phyloP scores from a whole-genome alignment of 1,284 basidiomycete genomes.

The Ganoderma multipileum region DNA sequence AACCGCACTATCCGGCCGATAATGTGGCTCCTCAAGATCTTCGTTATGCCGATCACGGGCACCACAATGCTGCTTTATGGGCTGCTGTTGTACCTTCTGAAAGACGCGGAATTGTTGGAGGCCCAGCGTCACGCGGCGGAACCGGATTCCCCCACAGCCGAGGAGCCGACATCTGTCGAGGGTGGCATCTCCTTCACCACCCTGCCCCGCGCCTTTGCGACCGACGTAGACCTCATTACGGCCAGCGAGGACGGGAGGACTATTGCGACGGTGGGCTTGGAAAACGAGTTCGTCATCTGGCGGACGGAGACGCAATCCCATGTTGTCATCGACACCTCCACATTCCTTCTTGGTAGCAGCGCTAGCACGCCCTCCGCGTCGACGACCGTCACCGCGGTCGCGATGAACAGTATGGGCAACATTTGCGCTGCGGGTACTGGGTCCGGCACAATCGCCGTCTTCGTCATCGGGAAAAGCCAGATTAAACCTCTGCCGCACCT shows the following conservation, averaged over 20 bases:
- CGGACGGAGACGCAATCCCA: slow-evolving; percentile 49
- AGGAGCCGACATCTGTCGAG: slow-evolving; percentile 48
- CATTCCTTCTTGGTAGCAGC: slow-evolving; percentile 52
- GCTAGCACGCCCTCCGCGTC: slow-evolving; percentile 54
- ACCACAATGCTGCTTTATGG: slow-evolving; percentile 82
- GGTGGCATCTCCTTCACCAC: slow-evolving; percentile 66
- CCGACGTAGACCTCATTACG: slow-evolving; percentile 85
- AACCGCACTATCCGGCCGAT: slow-evolving; percentile 59
- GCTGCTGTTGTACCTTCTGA: slow-evolving; percentile 88
- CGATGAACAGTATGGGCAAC: slow-evolving; percentile 61
- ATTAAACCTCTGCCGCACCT: slow-evolving; percentile 52
- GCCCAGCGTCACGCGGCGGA: slow-evolving; percentile 75
- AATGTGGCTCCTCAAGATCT: slow-evolving; percentile 81
- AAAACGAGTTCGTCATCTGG: slow-evolving; percentile 83
- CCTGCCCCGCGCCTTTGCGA: slow-evolving; percentile 76
- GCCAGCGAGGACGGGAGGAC: slow-evolving; percentile 69
- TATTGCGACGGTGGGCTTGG: slow-evolving; percentile 75
- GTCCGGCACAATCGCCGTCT: slow-evolving; percentile 65
- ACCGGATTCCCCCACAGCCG: slow-evolving; percentile 37
- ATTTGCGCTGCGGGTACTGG: slow-evolving; percentile 70
- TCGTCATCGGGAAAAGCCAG: slow-evolving; percentile 53
- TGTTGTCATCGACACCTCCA: slow-evolving; percentile 57
- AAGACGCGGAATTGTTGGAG: slow-evolving; percentile 91
- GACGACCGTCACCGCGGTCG: slow-evolving; percentile 62
- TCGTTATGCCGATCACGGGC: slow-evolving; percentile 83